Percentiles rank a stretch among this genome's conserved stretches.
phyloP scores from a whole-genome alignment of 148 eudicot genomes.

The Chenopodium suecicum region DNA sequence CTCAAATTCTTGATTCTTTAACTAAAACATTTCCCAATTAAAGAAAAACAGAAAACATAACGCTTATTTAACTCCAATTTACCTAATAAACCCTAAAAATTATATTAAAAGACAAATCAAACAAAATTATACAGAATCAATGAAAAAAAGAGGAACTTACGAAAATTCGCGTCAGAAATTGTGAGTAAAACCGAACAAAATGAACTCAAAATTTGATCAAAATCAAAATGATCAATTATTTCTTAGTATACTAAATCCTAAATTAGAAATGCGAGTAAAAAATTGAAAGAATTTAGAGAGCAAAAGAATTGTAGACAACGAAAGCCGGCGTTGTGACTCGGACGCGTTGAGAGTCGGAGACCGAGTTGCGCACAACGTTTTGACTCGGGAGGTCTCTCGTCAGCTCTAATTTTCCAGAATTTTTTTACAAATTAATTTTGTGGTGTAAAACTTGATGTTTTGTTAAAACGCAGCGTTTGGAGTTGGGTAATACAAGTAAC shows the following conservation, averaged over 20 bases:
- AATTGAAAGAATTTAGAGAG: neutral
- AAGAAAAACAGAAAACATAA: neutral
- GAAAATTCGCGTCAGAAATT: neutral
- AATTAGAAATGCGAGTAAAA: neutral
- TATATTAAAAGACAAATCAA: neutral
- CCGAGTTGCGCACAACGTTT: conserved; percentile 6
- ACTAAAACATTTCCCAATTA: neutral
- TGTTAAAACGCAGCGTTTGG: neutral
- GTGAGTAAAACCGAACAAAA: neutral
- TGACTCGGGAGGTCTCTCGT: conserved; percentile 17
- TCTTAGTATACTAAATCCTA: neutral
- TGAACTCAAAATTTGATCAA: neutral
- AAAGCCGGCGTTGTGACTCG: conserved; percentile 18
- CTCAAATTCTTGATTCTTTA: neutral
- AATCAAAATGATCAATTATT: too few relatives aligned
- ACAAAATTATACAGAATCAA: neutral
- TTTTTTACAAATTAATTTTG: neutral
- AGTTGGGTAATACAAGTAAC: neutral
- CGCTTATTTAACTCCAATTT: neutral
- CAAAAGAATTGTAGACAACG: neutral
- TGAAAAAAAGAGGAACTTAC: conserved; percentile 7
- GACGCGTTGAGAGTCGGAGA: conserved; percentile 9
- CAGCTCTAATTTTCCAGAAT: neutral
- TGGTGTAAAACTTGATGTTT: neutral
- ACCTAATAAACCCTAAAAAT: neutral